phyloP scores from a whole-genome alignment of 2,329 filamentous ascomycete genomes.

The Sporothrix globosa region DNA sequence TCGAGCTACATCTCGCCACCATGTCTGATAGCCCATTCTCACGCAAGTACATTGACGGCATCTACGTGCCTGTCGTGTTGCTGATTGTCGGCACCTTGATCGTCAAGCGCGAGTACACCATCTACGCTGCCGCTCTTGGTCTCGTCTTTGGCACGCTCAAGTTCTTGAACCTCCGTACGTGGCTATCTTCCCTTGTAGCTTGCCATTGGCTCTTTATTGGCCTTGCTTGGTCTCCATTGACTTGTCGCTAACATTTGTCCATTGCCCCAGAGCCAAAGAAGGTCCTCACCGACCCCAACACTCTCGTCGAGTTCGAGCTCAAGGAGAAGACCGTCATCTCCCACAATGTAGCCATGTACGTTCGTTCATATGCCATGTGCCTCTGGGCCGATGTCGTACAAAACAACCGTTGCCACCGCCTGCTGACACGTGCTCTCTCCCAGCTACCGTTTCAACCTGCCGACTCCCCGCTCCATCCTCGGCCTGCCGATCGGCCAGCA shows the following conservation, averaged over 20 bases:
- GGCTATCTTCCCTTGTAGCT: background rate
- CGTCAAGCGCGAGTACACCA: constrained; percentile 76
- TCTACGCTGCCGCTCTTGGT: constrained; percentile 70
- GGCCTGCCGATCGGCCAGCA: constrained; percentile 98
- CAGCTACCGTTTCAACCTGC: constrained; percentile 91
- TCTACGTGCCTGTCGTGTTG: constrained; percentile 81
- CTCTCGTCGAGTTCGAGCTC: constrained; percentile 90
- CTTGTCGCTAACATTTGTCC: constrained; percentile 13
- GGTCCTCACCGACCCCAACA: constrained; percentile 76
- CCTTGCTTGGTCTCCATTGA: background rate
- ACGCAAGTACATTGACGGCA: constrained; percentile 71
- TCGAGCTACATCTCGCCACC: constrained; percentile 19
- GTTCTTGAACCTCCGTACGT: constrained; percentile 71
- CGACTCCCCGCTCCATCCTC: constrained; percentile 75
- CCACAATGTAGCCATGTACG: constrained; percentile 95
- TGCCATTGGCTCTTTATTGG: background rate
- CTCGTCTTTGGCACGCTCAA: constrained; percentile 70
- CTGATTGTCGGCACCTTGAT: constrained; percentile 76
- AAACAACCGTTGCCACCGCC: background rate
- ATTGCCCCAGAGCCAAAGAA: constrained; percentile 63
- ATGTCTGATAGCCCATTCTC: constrained; percentile 54
- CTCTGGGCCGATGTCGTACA: background rate
- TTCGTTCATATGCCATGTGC: constrained; percentile 41
- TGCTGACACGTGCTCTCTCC: background rate
- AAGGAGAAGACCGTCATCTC: constrained; percentile 94